phyloP scores from a whole-genome alignment of 2,329 filamentous ascomycete species.

The Diaporthe sp. region DNA sequence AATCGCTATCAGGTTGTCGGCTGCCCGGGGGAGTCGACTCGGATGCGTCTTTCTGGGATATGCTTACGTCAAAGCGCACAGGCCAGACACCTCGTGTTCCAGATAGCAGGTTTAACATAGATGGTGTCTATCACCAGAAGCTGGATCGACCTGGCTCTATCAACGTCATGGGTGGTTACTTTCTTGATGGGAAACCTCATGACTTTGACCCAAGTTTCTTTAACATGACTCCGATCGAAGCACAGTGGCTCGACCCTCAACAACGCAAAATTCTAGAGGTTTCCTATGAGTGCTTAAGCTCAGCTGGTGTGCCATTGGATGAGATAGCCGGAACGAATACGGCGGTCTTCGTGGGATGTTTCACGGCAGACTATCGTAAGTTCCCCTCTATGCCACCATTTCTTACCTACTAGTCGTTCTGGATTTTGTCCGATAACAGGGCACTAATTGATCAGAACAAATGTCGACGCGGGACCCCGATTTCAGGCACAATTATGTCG shows the following conservation, averaged over 20 bases:
- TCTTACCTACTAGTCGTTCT: too few species aligned
- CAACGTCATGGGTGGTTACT: slow-evolving; percentile 43
- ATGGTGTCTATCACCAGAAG: slow-evolving; percentile 42
- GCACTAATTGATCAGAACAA: slow-evolving; percentile 37
- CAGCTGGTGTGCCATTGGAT: slow-evolving; percentile 50
- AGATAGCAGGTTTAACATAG: slow-evolving; percentile 43
- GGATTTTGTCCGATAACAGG: too few species aligned
- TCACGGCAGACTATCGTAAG: slow-evolving; percentile 38
- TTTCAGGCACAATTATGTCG: slow-evolving; percentile 45
- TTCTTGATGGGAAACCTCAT: slow-evolving; percentile 45
- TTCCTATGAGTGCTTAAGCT: slow-evolving; percentile 32
- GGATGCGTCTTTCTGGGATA: slow-evolving; percentile 34
- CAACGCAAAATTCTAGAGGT: slow-evolving; percentile 55
- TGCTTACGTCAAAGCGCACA: slow-evolving; percentile 12
- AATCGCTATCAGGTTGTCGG: slow-evolving; percentile 9
- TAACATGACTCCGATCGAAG: slow-evolving; percentile 53
- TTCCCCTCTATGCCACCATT: background rate
- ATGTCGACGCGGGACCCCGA: slow-evolving; percentile 44
- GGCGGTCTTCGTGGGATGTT: slow-evolving; percentile 42
- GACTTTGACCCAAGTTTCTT: slow-evolving; percentile 56
- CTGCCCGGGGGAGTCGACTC: slow-evolving; percentile 31
- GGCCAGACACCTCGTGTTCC: slow-evolving; percentile 41
- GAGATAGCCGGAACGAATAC: slow-evolving; percentile 43
- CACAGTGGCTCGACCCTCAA: slow-evolving; percentile 56
- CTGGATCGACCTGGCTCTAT: slow-evolving; percentile 42